Percentiles rank a stretch among this genome's conserved stretches.
Evolutionary conservation across 2,329 filamentous ascomycete species (phyloP).

Genomic region (Fusarium nygamai): DNA sequence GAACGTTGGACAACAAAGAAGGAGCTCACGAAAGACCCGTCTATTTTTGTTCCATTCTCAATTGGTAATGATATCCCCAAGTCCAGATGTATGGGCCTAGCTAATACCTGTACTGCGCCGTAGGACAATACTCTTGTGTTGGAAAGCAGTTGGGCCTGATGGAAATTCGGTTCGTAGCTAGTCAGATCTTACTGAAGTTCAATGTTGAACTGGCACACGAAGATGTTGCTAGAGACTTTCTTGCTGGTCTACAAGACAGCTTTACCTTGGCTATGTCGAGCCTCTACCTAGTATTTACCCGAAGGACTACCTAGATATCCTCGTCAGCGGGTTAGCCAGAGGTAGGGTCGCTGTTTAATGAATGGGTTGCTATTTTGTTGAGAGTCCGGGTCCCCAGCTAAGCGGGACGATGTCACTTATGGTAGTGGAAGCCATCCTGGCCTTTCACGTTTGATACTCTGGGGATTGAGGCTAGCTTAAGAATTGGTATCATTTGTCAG

Average conservation of each 20-base stretch:
- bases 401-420: not conserved
- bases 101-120: not conserved
- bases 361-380: not conserved
- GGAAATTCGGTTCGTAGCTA: not conserved
- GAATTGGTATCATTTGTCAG: not conserved
- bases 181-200: not conserved
- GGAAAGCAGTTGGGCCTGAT: not conserved
- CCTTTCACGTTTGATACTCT: not conserved
- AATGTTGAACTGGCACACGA: not conserved
- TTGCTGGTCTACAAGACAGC: not conserved
- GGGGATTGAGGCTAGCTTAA: not conserved
- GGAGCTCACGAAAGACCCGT: not conserved
- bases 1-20: not conserved
- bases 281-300: not conserved
- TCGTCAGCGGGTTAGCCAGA: accelerated
- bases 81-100: not conserved
- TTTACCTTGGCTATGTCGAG: not conserved
- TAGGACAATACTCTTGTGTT: not conserved
- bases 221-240: not conserved
- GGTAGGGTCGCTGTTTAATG: not conserved
- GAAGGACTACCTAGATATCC: not conserved
- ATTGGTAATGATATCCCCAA: not conserved
- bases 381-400: not conserved
- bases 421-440: not conserved
- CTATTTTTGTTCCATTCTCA: not conserved